Evolutionary conservation across 306 rosid species (phyloP).

Genomic region (Carpinus viminea): DNA sequence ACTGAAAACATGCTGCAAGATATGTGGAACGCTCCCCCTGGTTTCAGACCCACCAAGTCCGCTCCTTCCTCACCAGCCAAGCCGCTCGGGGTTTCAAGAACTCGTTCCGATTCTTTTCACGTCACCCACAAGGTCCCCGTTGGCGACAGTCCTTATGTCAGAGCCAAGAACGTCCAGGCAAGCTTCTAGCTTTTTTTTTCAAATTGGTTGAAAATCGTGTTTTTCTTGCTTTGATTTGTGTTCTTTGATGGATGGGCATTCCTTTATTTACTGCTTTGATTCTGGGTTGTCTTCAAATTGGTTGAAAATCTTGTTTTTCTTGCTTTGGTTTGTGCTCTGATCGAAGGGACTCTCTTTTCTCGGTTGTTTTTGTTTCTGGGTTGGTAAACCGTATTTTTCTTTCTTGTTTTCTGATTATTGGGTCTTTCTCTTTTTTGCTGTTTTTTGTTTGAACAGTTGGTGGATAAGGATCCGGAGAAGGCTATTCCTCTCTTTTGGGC

Average conservation of each 20-base stretch:
- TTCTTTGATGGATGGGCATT: neutral
- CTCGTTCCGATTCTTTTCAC: conserved; percentile 82
- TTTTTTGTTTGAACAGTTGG: conserved; percentile 50
- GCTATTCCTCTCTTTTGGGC: conserved; percentile 97
- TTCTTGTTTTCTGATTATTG: neutral
- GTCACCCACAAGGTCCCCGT: conserved; percentile 80
- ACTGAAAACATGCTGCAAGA: conserved; percentile 62
- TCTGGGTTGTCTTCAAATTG: neutral
- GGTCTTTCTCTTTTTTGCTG: neutral
- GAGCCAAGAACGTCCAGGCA: conserved; percentile 97
- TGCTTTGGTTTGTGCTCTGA: neutral
- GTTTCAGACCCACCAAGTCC: conserved; percentile 89
- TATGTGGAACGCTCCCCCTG: conserved; percentile 94
- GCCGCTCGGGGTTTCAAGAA: conserved; percentile 67
- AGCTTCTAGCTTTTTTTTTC: conserved; percentile 5
- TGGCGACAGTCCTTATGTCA: conserved; percentile 88
- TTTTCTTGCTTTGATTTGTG: neutral
- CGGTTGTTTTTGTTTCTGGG: neutral
- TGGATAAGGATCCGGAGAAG: conserved; percentile 95
- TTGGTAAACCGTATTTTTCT: no score
- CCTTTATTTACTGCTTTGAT: neutral
- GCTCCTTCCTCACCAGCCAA: conserved; percentile 98
- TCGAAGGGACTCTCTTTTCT: neutral
- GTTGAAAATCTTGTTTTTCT: neutral
- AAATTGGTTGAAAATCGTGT: neutral